Percentiles rank a stretch among this genome's conserved stretches.
phyloP scores from a whole-genome alignment of 768 basidiomycete genomes.

The Tulasnella sp. region DNA sequence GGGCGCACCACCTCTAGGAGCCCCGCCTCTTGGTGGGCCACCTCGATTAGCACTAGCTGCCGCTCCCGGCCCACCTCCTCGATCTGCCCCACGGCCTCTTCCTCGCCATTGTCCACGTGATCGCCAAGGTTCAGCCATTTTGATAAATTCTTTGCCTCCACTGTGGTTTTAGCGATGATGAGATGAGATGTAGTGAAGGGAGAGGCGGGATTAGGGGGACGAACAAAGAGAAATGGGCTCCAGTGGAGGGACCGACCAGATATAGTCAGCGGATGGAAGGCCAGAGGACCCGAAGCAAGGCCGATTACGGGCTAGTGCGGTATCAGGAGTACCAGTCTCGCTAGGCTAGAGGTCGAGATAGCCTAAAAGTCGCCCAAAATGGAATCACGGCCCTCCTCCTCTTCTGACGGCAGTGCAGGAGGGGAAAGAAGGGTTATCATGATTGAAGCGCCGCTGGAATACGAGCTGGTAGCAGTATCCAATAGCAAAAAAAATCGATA shows the following conservation, averaged over 20 bases:
- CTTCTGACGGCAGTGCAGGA: not conserved
- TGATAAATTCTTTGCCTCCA: not conserved
- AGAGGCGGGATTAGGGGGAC: not conserved
- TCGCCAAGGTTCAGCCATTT: not conserved
- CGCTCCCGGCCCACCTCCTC: not conserved
- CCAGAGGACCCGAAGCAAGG: not conserved
- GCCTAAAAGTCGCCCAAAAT: not conserved
- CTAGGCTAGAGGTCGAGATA: not conserved
- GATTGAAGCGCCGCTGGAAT: not conserved
- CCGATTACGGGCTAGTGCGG: not conserved
- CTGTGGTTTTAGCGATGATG: not conserved
- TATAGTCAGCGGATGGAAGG: not conserved
- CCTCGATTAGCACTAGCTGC: not conserved
- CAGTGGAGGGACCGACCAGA: not conserved
- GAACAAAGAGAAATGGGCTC: not conserved
- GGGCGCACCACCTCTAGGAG: not conserved
- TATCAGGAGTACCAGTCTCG: not conserved
- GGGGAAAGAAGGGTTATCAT: not conserved
- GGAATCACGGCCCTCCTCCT: not conserved
- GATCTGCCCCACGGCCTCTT: not conserved
- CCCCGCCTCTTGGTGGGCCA: not conserved
- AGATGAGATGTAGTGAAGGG: not conserved
- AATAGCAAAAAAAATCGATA: not conserved
- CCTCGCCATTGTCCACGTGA: not conserved
- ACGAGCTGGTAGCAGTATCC: not conserved